phyloP scores from a whole-genome alignment of 2,329 filamentous ascomycete species.

The Microcera coccophila region DNA sequence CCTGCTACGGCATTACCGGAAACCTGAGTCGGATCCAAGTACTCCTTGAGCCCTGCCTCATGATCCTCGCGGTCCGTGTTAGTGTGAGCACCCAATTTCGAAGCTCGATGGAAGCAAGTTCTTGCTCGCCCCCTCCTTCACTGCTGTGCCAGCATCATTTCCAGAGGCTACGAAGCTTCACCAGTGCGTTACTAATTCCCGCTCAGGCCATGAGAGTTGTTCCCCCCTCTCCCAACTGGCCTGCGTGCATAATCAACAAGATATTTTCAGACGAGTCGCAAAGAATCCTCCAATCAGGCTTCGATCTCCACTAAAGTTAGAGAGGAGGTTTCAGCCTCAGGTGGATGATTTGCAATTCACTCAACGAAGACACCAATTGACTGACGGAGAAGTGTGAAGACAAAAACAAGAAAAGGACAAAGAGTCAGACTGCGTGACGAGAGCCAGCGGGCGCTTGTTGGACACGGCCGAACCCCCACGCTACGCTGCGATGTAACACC shows the following conservation, averaged over 20 bases:
- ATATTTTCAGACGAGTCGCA: too few species aligned
- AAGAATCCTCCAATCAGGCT: too few species aligned
- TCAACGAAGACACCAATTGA: not conserved
- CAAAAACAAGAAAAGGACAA: not conserved
- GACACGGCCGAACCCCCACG: constrained; percentile 1
- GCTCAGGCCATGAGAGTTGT: not conserved
- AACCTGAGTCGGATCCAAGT: too few species aligned
- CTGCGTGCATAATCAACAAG: not conserved
- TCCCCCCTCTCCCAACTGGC: too few species aligned
- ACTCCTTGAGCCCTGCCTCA: too few species aligned
- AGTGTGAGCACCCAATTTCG: too few species aligned
- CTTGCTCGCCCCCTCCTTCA: constrained; percentile 2
- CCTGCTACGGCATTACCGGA: too few species aligned
- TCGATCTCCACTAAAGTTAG: too few species aligned
- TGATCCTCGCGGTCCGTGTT: too few species aligned
- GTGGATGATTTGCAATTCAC: not conserved
- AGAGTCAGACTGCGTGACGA: not conserved
- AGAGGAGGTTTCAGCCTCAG: too few species aligned
- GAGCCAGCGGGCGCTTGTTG: not conserved
- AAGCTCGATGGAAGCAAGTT: constrained; percentile 29
- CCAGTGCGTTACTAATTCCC: not conserved
- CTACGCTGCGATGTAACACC: not conserved
- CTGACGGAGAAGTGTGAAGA: not conserved
- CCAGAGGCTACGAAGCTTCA: too few species aligned
- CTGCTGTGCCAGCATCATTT: not conserved